Evolutionary conservation across 1,139 yeast species (phyloP).

Genomic region (Sugiyamaella japonica): DNA sequence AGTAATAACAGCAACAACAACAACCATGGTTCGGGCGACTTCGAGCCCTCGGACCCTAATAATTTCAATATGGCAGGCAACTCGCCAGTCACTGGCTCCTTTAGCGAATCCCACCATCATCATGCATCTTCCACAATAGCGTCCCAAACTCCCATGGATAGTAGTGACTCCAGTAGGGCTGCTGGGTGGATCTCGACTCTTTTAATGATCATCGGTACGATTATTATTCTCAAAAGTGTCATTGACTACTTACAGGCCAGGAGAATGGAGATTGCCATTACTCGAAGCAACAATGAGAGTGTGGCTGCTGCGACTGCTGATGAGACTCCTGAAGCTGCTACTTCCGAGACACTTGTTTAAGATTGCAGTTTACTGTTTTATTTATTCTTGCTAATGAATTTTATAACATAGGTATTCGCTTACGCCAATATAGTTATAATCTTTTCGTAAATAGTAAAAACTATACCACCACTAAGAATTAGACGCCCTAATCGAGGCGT

Average conservation of each 20-base stretch:
- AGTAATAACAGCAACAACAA: slow-evolving; percentile 37
- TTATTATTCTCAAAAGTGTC: slow-evolving; percentile 64
- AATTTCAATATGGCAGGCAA: slow-evolving; percentile 37
- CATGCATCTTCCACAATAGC: slow-evolving; percentile 13
- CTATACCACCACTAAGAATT: slow-evolving; percentile 92
- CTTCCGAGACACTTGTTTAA: slow-evolving; percentile 1
- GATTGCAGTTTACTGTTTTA: not conserved
- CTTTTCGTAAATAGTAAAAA: slow-evolving; percentile 90
- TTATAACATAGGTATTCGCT: not conserved
- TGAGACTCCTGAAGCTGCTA: slow-evolving; percentile 11
- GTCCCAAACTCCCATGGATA: slow-evolving; percentile 20
- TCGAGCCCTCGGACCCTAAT: slow-evolving; percentile 43
- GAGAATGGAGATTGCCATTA: slow-evolving; percentile 65
- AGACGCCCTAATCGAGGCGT: slow-evolving; percentile 94
- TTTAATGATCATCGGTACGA: slow-evolving; percentile 65
- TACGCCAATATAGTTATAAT: slow-evolving; percentile 58
- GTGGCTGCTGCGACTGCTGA: slow-evolving; percentile 6
- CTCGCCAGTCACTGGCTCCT: slow-evolving; percentile 44
- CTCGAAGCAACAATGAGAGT: slow-evolving; percentile 19
- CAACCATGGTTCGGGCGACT: slow-evolving; percentile 44
- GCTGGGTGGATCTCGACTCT: slow-evolving; percentile 49
- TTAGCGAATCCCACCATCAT: slow-evolving; percentile 22
- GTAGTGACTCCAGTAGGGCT: slow-evolving; percentile 11
- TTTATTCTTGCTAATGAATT: not conserved
- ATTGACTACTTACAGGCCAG: slow-evolving; percentile 75